phyloP scores from a whole-genome alignment of 2,329 filamentous ascomycete genomes.

The Penicillium sp. region DNA sequence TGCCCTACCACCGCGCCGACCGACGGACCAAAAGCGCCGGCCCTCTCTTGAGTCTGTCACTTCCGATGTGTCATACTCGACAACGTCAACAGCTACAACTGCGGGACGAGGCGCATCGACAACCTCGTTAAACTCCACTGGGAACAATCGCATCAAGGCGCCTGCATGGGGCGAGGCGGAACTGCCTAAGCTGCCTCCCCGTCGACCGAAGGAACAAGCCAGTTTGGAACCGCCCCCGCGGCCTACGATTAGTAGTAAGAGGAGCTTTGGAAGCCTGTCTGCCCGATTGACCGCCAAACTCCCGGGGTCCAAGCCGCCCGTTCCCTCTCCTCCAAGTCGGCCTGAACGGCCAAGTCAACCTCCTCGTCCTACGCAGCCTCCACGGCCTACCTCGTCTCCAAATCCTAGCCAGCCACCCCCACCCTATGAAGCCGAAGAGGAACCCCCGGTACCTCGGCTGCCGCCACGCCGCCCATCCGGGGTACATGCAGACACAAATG shows the following conservation, averaged over 20 bases:
- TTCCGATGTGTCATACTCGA: slow-evolving; percentile 53
- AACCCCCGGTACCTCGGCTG: slow-evolving; percentile 20
- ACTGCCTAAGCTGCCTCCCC: slow-evolving; percentile 56
- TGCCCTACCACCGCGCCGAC: slow-evolving; percentile 49
- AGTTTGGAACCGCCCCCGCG: slow-evolving; percentile 22
- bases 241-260: slow-evolving; percentile 22
- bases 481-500: slow-evolving; percentile 15
- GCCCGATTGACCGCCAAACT: slow-evolving; percentile 12
- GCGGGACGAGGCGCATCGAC: slow-evolving; percentile 39
- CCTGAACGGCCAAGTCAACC: not conserved
- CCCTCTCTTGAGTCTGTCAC: slow-evolving; percentile 52
- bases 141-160: slow-evolving; percentile 47
- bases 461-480: slow-evolving; percentile 28
- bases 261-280: slow-evolving; percentile 15
- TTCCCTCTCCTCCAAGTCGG: not conserved
- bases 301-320: slow-evolving; percentile 5
- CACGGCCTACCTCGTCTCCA: slow-evolving; percentile 13
- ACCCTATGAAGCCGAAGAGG: slow-evolving; percentile 8
- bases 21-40: slow-evolving; percentile 37
- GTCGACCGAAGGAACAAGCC: slow-evolving; percentile 34
- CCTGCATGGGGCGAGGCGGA: slow-evolving; percentile 57
- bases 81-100: slow-evolving; percentile 40
- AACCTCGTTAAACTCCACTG: slow-evolving; percentile 28
- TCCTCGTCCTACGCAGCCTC: slow-evolving; percentile 10
- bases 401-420: slow-evolving; percentile 7